These are phyloP conservation scores for Naganishia friedmannii DNA, from an alignment of 768 basidiomycete genomes.

Conservation along the genomic window DNA sequence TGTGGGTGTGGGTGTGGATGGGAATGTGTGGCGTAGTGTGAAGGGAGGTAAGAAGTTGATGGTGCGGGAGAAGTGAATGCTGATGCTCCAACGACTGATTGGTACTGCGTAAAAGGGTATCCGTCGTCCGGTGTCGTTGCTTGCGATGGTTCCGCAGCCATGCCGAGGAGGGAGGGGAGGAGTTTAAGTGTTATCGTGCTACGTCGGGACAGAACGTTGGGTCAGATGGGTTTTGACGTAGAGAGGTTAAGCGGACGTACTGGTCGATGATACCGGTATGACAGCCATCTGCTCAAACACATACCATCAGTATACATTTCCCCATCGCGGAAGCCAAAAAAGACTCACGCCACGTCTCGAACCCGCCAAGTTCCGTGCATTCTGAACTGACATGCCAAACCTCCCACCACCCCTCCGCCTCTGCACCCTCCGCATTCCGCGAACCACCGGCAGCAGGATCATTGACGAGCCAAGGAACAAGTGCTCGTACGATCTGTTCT, in stretches of 20 bases:
- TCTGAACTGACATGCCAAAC: slow-evolving; percentile 26
- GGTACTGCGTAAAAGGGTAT: no score
- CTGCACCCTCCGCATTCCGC: not conserved
- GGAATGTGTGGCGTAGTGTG: not conserved
- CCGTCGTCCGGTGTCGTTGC: not conserved
- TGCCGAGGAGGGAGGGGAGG: slow-evolving; percentile 20
- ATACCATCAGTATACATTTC: no score
- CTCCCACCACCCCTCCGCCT: slow-evolving; percentile 27
- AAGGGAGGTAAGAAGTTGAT: not conserved
- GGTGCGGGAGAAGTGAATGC: slow-evolving; percentile 1
- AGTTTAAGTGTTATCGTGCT: slow-evolving; percentile 32
- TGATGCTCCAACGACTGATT: not conserved
- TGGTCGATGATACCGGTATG: slow-evolving; percentile 30
- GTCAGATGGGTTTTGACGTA: not conserved
- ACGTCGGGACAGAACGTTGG: no score
- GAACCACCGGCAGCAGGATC: not conserved
- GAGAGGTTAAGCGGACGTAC: not conserved
- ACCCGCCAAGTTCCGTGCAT: slow-evolving; percentile 29
- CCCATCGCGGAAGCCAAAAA: no score
- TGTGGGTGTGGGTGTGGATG: not conserved
- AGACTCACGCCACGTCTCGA: slow-evolving; percentile 31
- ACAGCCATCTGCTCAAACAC: slow-evolving; percentile 13
- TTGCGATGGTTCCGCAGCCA: not conserved
- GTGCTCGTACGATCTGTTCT: not conserved
- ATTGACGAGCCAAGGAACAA: not conserved